phyloP scores from a whole-genome alignment of 257 asterid genomes.

The Haberlea rhodopensis region DNA sequence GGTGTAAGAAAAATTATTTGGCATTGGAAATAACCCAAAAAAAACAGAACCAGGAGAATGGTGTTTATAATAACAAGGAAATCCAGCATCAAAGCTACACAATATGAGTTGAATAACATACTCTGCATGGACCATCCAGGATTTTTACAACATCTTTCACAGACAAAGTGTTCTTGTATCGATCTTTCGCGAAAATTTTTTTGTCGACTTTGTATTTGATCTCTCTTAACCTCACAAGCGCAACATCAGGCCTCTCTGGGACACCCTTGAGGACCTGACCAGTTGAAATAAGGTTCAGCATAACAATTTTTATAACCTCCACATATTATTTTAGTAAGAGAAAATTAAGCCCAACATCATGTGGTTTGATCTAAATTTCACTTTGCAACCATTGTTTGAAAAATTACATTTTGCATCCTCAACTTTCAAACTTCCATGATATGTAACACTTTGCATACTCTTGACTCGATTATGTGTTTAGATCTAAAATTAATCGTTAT shows the following conservation, averaged over 20 bases:
- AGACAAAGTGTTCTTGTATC: constrained; percentile 63
- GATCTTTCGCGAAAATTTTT: constrained; percentile 65
- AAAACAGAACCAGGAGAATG: constrained; percentile 7
- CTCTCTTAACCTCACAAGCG: constrained; percentile 90
- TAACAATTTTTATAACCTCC: constrained; percentile 10
- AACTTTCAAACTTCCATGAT: too few relatives aligned
- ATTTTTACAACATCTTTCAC: constrained; percentile 86
- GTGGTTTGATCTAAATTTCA: too few relatives aligned
- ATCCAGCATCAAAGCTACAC: constrained; percentile 3
- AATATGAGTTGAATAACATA: constrained; percentile 30
- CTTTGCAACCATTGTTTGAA: too few relatives aligned
- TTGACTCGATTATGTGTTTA: too few relatives aligned
- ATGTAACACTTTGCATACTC: too few relatives aligned
- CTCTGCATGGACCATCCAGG: constrained; percentile 91
- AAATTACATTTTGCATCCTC: too few relatives aligned
- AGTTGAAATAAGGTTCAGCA: constrained; percentile 28
- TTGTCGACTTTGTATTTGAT: constrained; percentile 79
- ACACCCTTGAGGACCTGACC: constrained; percentile 90
- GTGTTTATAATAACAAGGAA: neutral
- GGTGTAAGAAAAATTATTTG: constrained; percentile 12
- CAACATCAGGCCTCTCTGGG: constrained; percentile 89
- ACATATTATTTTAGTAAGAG: too few relatives aligned
- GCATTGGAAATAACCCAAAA: constrained; percentile 19
- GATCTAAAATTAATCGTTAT: too few relatives aligned
- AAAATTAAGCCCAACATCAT: too few relatives aligned